Conservation (phyloP, 192 early-diverging fungal species). For the Gryganskiella cystojenkinii region DNA sequence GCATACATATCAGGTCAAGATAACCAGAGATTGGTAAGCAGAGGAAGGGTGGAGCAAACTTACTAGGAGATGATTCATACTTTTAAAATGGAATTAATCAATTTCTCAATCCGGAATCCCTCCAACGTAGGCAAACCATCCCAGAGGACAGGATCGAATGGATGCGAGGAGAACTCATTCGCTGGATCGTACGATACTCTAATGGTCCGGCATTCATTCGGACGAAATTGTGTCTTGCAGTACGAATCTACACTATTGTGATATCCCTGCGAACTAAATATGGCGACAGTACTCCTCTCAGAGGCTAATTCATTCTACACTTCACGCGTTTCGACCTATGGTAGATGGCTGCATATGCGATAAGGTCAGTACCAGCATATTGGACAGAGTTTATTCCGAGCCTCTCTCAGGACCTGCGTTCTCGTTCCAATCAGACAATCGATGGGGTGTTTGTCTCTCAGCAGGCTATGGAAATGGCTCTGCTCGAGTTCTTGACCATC, state of each 20-base stretch:
- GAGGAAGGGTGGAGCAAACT: not conserved
- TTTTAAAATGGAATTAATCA: not conserved
- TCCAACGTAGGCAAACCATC: constrained; percentile 64
- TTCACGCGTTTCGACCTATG: not conserved
- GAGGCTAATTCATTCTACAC: not conserved
- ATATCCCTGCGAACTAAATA: not conserved
- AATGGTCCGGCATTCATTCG: constrained; percentile 60
- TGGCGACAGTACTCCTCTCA: not conserved
- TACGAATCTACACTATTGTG: constrained; percentile 25
- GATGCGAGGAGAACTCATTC: constrained; percentile 59
- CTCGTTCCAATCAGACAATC: constrained; percentile 33
- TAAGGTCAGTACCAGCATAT: constrained; percentile 56
- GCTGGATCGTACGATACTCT: constrained; percentile 57
- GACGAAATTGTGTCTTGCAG: constrained; percentile 66
- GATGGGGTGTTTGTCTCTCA: constrained; percentile 28
- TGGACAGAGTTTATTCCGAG: constrained; percentile 64
- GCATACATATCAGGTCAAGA: constrained; percentile 68
- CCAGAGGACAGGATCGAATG: constrained; percentile 63
- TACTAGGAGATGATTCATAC: not conserved
- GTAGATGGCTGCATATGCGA: constrained; percentile 62
- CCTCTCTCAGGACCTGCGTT: constrained; percentile 49
- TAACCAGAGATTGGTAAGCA: constrained; percentile 64
- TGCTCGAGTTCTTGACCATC: constrained; percentile 65
- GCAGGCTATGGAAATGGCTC: constrained; percentile 38
- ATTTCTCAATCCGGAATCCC: not conserved